Percentiles rank a stretch among this genome's conserved stretches.
Conservation (phyloP, 1,284 basidiomycete species). For the Tylopilus sp. region DNA sequence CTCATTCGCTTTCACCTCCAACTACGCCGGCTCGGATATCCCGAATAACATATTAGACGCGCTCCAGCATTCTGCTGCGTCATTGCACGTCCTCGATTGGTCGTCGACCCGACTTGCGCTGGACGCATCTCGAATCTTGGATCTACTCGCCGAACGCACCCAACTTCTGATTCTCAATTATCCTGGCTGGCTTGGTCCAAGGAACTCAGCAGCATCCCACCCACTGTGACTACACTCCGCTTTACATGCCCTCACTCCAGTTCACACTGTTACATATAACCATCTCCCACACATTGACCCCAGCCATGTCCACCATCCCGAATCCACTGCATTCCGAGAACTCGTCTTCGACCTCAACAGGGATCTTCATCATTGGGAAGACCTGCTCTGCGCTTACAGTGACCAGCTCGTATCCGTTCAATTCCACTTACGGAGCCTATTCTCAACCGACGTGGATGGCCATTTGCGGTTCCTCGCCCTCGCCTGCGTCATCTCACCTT, state of each 20-base stretch:
- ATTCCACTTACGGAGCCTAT: background rate
- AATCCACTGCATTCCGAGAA: slow-evolving; percentile 17
- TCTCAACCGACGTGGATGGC: background rate
- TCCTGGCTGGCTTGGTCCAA: slow-evolving; percentile 13
- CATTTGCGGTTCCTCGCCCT: slow-evolving; percentile 15
- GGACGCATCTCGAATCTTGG: background rate
- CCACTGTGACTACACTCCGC: slow-evolving; percentile 21
- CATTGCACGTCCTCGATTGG: slow-evolving; percentile 27
- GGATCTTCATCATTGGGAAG: slow-evolving; percentile 5
- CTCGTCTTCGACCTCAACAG: slow-evolving; percentile 12
- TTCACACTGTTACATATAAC: background rate
- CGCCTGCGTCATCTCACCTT: slow-evolving; percentile 22
- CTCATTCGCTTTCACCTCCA: slow-evolving; percentile 16
- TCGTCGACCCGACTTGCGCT: background rate
- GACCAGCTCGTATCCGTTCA: slow-evolving; percentile 22
- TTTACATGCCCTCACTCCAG: background rate
- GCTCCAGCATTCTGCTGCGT: slow-evolving; percentile 9
- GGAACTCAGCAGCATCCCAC: slow-evolving; percentile 6
- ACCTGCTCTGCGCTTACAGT: slow-evolving; percentile 11
- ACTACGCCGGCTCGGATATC: background rate
- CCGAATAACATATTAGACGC: slow-evolving; percentile 14
- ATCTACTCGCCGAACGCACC: slow-evolving; percentile 15
- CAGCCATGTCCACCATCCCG: background rate
- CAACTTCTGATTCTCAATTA: slow-evolving; percentile 24
- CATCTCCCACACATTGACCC: background rate